These are phyloP conservation scores for Hirschioporus abietinus DNA, from an alignment of 768 basidiomycete genomes.

Conservation along the genomic window DNA sequence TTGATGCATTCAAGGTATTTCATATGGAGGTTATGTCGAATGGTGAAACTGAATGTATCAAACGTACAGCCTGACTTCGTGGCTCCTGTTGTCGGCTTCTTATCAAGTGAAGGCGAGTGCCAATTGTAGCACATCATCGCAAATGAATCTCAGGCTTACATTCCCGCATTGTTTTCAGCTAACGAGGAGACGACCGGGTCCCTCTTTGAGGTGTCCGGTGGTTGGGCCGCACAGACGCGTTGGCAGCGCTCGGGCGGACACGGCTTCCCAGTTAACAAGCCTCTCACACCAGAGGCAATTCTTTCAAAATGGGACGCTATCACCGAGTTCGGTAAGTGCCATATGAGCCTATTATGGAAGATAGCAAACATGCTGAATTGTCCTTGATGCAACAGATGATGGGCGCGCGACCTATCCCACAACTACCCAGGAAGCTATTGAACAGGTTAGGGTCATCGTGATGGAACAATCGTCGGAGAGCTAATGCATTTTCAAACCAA, in stretches of 20 bases:
- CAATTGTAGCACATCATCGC: background rate
- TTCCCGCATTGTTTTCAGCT: conserved; percentile 28
- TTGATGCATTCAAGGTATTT: conserved; percentile 79
- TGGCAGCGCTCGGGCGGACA: conserved; percentile 90
- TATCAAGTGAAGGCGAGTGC: conserved; percentile 64
- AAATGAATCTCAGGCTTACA: background rate
- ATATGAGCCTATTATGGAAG: background rate
- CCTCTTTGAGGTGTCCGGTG: conserved; percentile 84
- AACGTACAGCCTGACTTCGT: conserved; percentile 76
- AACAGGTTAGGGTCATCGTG: conserved; percentile 43
- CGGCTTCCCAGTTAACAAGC: conserved; percentile 77
- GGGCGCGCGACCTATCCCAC: conserved; percentile 78
- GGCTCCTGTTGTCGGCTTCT: conserved; percentile 88
- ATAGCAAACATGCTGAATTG: conserved; percentile 7
- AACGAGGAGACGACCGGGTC: conserved; percentile 69
- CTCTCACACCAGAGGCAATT: conserved; percentile 77
- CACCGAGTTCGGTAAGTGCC: conserved; percentile 69
- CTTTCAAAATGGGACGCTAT: conserved; percentile 75
- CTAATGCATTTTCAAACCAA: background rate
- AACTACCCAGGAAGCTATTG: conserved; percentile 68
- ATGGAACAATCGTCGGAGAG: background rate
- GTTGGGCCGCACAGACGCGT: conserved; percentile 87
- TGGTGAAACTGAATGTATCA: background rate
- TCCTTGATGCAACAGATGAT: conserved; percentile 46
- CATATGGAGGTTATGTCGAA: background rate